Base-by-base conservation (phyloP, 1,284 basidiomycete species). In the Fomitopsis pinicola region DNA sequence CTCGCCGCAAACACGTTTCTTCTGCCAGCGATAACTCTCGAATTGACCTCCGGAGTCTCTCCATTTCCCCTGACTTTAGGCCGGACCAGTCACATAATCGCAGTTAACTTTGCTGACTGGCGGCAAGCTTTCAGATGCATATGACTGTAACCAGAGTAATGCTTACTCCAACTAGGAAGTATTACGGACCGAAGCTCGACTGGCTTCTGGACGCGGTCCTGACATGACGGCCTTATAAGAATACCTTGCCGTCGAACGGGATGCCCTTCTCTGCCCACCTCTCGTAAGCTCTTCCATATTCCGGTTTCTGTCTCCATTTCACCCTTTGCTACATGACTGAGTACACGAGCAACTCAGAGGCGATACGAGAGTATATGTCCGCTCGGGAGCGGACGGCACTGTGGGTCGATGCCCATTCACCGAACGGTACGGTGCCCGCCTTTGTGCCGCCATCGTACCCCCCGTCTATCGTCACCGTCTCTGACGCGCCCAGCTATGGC, bases 391-490 rank as follows among this genome's bases (percentile, higher is more conserved):
- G 88, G 55, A 88, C 86, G 4, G 78, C 79, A 17, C 69, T 80
- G 67, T 90, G 88, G 88, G 81, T 90, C 19, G 72, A 74, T 58
- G 71, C 73, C 35, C 79, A 83, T 68, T 70, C 77, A 3, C 71
- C 76, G 7, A 33, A 60, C 28, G 68, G 64, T 54, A 67, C 72
- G 42, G 70, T 77, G 59, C 68, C 67, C 57, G 73, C 75, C 50
- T 79, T 83, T 62, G 77, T 78, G 63, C 83, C 86, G 1, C 87
- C 88, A 19, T 87, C 85, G 50, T 73, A 76, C 26, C 80, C 86
- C 3, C 87, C 86, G 2, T 81, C 85, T 26, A 75, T 79, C 54
- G 66, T 73, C 61, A 75, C 67, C 57, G 81, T 81, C 62, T 69
- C 82, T 15, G 81, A 82, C 54, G 76, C 80, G 28, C 77, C 76